Evolutionary conservation across 345 rosid species (phyloP).

Genomic region (Draba incana): DNA sequence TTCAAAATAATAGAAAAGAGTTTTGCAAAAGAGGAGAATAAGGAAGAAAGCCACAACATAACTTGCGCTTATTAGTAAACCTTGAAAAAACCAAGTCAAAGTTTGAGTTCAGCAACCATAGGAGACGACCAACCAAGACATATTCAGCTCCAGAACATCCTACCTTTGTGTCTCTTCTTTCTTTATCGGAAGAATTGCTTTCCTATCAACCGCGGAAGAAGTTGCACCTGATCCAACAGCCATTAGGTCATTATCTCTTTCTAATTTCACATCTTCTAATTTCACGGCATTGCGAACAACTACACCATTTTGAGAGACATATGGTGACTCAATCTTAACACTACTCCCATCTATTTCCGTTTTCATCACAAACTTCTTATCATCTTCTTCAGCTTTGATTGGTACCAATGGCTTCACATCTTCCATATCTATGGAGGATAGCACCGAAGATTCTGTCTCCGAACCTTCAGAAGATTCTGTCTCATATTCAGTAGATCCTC

Average conservation of each 20-base stretch:
- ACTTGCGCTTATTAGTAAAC: not conserved
- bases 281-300: no score
- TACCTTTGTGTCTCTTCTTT: not conserved
- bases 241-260: no score
- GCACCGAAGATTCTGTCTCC: no score
- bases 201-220: no score
- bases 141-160: not conserved
- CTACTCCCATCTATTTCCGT: not conserved
- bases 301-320: no score
- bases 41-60: conserved; percentile 1
- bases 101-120: not conserved
- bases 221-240: no score
- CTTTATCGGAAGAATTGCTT: no score
- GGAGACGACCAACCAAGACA: not conserved
- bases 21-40: not conserved
- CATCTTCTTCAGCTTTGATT: not conserved
- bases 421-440: not conserved
- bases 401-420: not conserved
- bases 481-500: not conserved
- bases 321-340: not conserved
- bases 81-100: not conserved
- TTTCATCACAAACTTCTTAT: not conserved
- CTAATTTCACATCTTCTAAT: no score
- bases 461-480: not conserved
- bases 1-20: not conserved